phyloP scores from a whole-genome alignment of 2,329 filamentous ascomycete genomes.

The Beauveria brongniartii region DNA sequence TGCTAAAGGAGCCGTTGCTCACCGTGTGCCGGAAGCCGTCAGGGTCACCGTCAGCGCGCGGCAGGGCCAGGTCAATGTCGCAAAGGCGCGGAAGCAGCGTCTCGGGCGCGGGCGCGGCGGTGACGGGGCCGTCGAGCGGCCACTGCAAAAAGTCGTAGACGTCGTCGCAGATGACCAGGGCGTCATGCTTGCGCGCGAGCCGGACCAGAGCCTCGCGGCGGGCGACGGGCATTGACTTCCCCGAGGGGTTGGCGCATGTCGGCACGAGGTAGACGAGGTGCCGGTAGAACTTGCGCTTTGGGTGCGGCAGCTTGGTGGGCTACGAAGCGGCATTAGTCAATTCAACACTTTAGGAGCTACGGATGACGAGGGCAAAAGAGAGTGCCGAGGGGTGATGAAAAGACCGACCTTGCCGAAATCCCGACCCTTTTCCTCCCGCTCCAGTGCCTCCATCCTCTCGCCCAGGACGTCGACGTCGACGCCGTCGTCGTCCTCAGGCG shows the following conservation, averaged over 20 bases:
- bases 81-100: slow-evolving; percentile 66
- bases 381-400: background rate
- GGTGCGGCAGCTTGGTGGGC: slow-evolving; percentile 46
- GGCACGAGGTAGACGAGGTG: slow-evolving; percentile 86
- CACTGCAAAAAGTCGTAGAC: slow-evolving; percentile 92
- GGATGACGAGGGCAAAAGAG: background rate
- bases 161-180: slow-evolving; percentile 80
- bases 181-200: slow-evolving; percentile 72
- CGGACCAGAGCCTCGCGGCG: slow-evolving; percentile 61
- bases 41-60: slow-evolving; percentile 39
- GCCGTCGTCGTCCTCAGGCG: slow-evolving; percentile 72
- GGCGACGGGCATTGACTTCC: slow-evolving; percentile 66
- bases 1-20: slow-evolving; percentile 86
- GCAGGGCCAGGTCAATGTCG: slow-evolving; percentile 66
- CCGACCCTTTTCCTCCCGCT: slow-evolving; percentile 18
- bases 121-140: slow-evolving; percentile 38
- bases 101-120: slow-evolving; percentile 14
- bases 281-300: slow-evolving; percentile 69
- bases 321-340: slow-evolving; percentile 11
- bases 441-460: slow-evolving; percentile 21
- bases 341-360: background rate
- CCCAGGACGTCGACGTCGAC: slow-evolving; percentile 54
- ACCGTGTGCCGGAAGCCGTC: slow-evolving; percentile 65
- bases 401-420: background rate
- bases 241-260: slow-evolving; percentile 82